phyloP scores from a whole-genome alignment of 78 protist genomes.

The Dictyostelium capitatum region DNA sequence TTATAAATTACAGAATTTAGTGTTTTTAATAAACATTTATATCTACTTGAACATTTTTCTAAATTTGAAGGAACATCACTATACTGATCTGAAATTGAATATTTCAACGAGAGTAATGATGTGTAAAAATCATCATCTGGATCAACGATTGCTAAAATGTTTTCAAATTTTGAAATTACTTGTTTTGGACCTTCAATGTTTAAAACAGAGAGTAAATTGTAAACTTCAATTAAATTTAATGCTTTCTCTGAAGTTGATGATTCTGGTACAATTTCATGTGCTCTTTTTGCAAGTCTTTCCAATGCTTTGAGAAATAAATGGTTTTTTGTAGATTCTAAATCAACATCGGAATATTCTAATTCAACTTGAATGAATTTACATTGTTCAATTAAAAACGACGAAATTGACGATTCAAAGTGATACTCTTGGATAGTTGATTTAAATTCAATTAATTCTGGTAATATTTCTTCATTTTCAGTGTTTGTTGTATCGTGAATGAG shows the following conservation, averaged over 20 bases:
- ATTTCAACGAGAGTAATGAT: too few relatives aligned
- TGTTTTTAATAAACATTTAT: not conserved
- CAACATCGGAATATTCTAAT: not conserved
- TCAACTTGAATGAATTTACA: not conserved
- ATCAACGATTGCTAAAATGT: too few relatives aligned
- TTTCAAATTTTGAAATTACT: too few relatives aligned
- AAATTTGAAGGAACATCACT: not conserved
- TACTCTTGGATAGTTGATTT: not conserved
- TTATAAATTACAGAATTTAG: not conserved
- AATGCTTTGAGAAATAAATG: not conserved
- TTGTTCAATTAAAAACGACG: not conserved
- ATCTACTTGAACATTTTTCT: not conserved
- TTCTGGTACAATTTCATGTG: too few relatives aligned
- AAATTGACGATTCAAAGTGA: not conserved
- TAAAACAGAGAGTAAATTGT: not conserved
- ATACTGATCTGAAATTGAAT: not conserved
- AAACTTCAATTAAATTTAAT: not conserved
- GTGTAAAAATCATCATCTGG: too few relatives aligned
- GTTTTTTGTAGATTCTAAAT: not conserved
- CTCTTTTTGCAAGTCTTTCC: not conserved
- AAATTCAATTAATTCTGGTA: not conserved
- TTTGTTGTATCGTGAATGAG: too few relatives aligned
- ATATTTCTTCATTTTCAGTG: too few relatives aligned
- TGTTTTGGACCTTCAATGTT: not conserved
- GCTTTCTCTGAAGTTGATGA: not conserved